Evolutionary conservation across 164 flowering plant genomes (phyloP).

Genomic region (Magnolia kwangsiensis): DNA sequence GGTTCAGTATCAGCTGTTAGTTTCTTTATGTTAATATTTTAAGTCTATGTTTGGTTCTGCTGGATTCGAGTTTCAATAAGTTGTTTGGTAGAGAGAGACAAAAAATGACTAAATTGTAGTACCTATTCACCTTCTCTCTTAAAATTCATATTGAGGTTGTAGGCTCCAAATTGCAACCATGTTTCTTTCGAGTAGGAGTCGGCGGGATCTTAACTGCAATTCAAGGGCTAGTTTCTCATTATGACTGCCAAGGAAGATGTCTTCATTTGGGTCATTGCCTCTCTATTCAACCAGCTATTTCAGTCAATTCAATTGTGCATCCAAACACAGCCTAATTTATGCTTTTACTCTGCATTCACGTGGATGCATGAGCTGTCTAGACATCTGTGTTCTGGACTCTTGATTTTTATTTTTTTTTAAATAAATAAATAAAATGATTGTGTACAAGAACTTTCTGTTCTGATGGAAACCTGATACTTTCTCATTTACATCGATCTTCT

Average conservation of each 20-base stretch:
- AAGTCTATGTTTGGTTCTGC: not conserved
- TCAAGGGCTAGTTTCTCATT: no score
- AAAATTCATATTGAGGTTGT: no score
- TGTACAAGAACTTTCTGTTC: not conserved
- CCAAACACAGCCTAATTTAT: not conserved
- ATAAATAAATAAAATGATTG: not conserved
- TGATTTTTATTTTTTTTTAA: no score
- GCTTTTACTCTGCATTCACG: not conserved
- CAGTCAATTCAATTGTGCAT: not conserved
- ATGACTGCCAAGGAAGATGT: not conserved
- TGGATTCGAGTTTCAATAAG: no score
- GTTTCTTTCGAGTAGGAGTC: no score
- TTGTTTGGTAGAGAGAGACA: no score
- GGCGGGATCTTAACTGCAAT: no score
- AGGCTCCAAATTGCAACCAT: no score
- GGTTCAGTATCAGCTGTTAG: not conserved
- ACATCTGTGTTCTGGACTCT: not conserved
- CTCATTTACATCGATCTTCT: not conserved
- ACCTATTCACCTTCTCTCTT: no score
- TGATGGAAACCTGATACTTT: not conserved
- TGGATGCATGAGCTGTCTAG: not conserved
- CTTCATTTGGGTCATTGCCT: not conserved
- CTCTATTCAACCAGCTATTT: not conserved
- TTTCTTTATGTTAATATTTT: not conserved
- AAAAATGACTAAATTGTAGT: no score